Evolutionary conservation across 768 basidiomycete species (phyloP).

Genomic region (Botryobasidium botryosum): DNA sequence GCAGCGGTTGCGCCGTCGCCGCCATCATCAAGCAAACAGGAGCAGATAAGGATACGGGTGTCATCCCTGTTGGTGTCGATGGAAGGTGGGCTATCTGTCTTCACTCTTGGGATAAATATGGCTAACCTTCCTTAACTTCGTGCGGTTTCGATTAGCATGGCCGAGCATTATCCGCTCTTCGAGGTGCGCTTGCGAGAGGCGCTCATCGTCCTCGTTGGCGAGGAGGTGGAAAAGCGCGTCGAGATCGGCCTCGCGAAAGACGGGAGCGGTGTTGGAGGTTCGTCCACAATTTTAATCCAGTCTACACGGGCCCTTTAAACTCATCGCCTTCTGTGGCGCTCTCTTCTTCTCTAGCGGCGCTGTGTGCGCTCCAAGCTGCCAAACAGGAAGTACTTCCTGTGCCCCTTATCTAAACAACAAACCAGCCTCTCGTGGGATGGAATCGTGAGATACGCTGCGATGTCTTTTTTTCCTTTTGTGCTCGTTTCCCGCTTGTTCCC

Average conservation of each 20-base stretch:
- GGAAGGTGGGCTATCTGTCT: constrained; percentile 43
- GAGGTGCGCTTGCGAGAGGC: constrained; percentile 58
- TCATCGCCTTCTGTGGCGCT: neutral
- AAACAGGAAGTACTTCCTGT: neutral
- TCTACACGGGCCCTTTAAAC: neutral
- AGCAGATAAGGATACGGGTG: constrained; percentile 24
- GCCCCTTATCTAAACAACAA: neutral
- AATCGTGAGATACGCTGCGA: no score
- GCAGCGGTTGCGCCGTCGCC: constrained; percentile 80
- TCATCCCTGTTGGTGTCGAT: constrained; percentile 74
- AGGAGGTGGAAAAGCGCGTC: constrained; percentile 61
- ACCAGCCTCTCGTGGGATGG: no score
- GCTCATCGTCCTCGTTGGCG: constrained; percentile 57
- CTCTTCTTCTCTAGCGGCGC: constrained; percentile 2
- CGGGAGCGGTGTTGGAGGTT: constrained; percentile 93
- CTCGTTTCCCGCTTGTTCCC: no score
- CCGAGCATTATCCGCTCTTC: constrained; percentile 86
- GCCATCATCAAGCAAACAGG: constrained; percentile 69
- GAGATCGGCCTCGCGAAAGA: constrained; percentile 91
- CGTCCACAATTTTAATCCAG: constrained; percentile 22
- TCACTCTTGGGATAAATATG: neutral
- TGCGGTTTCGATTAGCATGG: constrained; percentile 35
- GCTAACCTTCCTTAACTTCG: neutral
- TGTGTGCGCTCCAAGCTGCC: constrained; percentile 11
- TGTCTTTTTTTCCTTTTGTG: no score